Evolutionary conservation across 1,284 basidiomycete genomes (phyloP).

Genomic region (Rhizopogon parksii): DNA sequence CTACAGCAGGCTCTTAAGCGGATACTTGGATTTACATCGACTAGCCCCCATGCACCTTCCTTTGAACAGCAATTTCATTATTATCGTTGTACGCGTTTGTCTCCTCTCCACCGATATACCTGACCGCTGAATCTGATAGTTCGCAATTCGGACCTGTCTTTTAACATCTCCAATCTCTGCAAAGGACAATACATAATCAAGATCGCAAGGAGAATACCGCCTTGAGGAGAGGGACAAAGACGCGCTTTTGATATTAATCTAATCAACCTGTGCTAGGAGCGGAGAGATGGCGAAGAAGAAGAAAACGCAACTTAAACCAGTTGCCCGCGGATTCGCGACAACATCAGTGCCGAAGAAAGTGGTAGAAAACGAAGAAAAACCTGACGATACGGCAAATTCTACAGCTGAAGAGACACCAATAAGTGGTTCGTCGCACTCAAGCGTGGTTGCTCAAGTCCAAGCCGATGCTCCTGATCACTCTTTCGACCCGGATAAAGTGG

Average conservation of each 20-base stretch:
- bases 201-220: not conserved
- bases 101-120: not conserved
- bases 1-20: not conserved
- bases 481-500: slow-evolving; percentile 36
- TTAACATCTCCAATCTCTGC: not conserved
- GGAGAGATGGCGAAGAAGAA: slow-evolving; percentile 77
- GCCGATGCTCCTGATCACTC: slow-evolving; percentile 19
- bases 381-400: slow-evolving; percentile 10
- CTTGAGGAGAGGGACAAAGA: not conserved
- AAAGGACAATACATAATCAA: not conserved
- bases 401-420: slow-evolving; percentile 5
- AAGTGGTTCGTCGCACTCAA: not conserved
- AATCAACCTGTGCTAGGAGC: not conserved
- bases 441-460: slow-evolving; percentile 1
- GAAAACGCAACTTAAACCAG: slow-evolving; percentile 75
- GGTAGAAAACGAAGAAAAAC: slow-evolving; percentile 17
- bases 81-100: not conserved
- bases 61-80: slow-evolving; percentile 1
- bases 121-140: not conserved
- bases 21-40: not conserved
- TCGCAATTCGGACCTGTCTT: not conserved
- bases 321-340: slow-evolving; percentile 76
- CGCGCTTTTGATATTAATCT: not conserved
- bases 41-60: slow-evolving; percentile 1
- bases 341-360: slow-evolving; percentile 85